Conservation (phyloP, 106 monocot genomes). For the Xerophyta viscosa region DNA sequence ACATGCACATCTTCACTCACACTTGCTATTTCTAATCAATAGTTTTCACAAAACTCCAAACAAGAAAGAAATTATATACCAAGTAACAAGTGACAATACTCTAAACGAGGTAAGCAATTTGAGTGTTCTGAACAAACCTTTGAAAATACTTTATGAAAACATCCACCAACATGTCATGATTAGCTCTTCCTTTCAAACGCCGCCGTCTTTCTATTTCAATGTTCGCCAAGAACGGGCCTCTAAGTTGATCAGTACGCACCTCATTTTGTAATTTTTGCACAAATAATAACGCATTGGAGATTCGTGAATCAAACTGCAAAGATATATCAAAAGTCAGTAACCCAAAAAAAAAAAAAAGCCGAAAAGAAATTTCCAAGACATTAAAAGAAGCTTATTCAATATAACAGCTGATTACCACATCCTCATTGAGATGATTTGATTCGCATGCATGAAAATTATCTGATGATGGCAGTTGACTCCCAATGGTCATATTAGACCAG, state of each 20-base stretch:
- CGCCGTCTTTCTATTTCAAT: constrained; percentile 80
- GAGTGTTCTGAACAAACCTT: constrained; percentile 42
- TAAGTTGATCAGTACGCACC: constrained; percentile 33
- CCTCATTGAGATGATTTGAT: constrained; percentile 30
- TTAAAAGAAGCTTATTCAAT: background rate
- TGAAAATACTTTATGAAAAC: constrained; percentile 62
- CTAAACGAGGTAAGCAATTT: background rate
- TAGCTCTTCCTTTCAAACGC: constrained; percentile 39
- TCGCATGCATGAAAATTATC: constrained; percentile 20
- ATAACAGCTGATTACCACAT: constrained; percentile 35
- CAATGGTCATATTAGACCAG: constrained; percentile 22
- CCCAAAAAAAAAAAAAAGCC: background rate
- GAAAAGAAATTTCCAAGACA: background rate
- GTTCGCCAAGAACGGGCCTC: constrained; percentile 73
- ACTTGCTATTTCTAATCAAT: too few species aligned
- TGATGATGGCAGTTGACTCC: constrained; percentile 10
- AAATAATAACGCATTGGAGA: constrained; percentile 65
- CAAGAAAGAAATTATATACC: too few species aligned
- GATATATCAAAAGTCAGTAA: constrained; percentile 3
- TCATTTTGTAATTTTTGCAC: constrained; percentile 47
- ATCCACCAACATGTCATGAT: constrained; percentile 46
- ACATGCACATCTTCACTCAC: too few species aligned
- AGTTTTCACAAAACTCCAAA: too few species aligned
- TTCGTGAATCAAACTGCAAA: constrained; percentile 77
- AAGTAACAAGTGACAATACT: too few species aligned